Base-by-base conservation (phyloP, 345 rosid genomes). In the Citrus trifoliata region DNA sequence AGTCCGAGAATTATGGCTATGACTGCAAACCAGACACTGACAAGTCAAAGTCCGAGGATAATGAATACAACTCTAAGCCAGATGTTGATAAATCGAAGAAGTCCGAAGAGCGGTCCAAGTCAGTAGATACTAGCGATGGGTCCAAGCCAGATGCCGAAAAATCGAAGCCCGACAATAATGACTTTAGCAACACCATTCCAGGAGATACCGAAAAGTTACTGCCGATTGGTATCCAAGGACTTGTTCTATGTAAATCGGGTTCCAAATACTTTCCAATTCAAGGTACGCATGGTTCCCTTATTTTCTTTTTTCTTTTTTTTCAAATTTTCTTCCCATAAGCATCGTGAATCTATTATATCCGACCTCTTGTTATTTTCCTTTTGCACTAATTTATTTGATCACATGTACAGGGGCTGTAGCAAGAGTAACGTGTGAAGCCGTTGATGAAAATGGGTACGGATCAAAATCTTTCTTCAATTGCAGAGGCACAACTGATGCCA, bases 321-420 rank as follows among this genome's bases (percentile, higher is more conserved):
- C 40, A 14, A 53, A 3, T 46, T 46, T 18, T 53, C 58, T 53
- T 53, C 19, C 56, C 56, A 51, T 16, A 1, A 42, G 14, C 48
- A 42, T 42, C 18, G 1, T 46, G 51, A 46, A 46, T 46, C 16
- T 46, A 46, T 46, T 46, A 46, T 13, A 46, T 46, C 51, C 13
- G 51, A 12, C 51, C 0, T 2, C 48, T 46, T 3, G 18, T 46
- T 46, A 53, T 53, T 53, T 53, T 4, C 58, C 58, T 18, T 19
- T 18, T 18, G 22, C 22, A 18, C 58, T 4, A 18, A 53, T 53
- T 53, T 53, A 16, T 4, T 53, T 53, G 58, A 53, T 53, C 22
- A 58, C 69, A n/a, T 76, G 81, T 53, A n/a, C 79, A 84, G 90
- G 88, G 25, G 85, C 84, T 46, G 74, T 80, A 40, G 84, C 83